Evolutionary conservation across 805 yeast genomes (phyloP).

Genomic region (Cyberlindnera nakhonratchasimensis): DNA sequence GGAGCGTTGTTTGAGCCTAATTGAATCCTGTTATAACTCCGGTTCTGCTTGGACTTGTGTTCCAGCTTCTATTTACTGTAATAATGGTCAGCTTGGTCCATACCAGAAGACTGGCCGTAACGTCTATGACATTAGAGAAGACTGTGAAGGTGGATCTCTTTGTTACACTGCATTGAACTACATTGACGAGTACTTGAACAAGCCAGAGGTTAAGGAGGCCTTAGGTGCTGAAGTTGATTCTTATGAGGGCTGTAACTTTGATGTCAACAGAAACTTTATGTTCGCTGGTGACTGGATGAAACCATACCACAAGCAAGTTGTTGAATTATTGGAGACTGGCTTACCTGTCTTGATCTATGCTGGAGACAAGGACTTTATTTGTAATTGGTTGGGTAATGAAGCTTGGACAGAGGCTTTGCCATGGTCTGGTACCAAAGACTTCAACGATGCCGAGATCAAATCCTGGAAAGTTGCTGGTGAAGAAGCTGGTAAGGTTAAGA

Average conservation of each 20-base stretch:
- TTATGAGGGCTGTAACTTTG: constrained; percentile 73
- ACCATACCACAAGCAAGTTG: constrained; percentile 77
- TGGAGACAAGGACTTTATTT: constrained; percentile 94
- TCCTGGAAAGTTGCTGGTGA: constrained; percentile 48
- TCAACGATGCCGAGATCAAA: constrained; percentile 41
- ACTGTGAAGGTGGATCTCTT: constrained; percentile 65
- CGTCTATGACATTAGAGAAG: constrained; percentile 82
- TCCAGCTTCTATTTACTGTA: constrained; percentile 90
- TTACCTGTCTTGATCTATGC: constrained; percentile 88
- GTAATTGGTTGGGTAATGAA: constrained; percentile 94
- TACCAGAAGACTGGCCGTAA: constrained; percentile 83
- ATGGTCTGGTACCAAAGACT: constrained; percentile 58
- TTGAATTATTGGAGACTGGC: constrained; percentile 63
- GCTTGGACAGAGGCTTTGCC: constrained; percentile 79
- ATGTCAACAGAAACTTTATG: constrained; percentile 74
- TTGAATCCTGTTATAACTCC: constrained; percentile 72
- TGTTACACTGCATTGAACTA: constrained; percentile 80
- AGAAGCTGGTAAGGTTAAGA: constrained; percentile 66
- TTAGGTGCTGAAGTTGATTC: constrained; percentile 87
- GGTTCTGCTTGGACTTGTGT: constrained; percentile 81
- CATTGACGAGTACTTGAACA: constrained; percentile 76
- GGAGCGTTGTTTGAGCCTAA: constrained; percentile 75
- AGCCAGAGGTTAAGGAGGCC: constrained; percentile 69
- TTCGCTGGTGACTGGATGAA: constrained; percentile 91
- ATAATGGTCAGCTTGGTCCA: constrained; percentile 76